Percentiles rank a stretch among this genome's conserved stretches.
These are phyloP conservation scores for Craspedostauros australis DNA, from an alignment of 108 stramenopile genomes.

Conservation along the genomic window DNA sequence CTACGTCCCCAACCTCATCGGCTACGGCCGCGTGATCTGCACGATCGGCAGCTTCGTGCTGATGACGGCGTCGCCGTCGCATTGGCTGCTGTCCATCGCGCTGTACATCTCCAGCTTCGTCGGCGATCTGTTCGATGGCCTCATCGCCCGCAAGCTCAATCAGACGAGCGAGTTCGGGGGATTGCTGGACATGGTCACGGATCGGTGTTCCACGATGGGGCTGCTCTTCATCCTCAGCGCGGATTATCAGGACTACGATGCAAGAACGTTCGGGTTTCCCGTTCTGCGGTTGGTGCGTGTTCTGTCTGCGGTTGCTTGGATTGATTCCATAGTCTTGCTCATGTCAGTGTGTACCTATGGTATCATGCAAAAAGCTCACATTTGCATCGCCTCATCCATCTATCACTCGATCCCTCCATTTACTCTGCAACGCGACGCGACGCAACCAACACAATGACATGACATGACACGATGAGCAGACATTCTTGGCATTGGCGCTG, in stretches of 20 bases:
- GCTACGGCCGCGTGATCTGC: slow-evolving; percentile 65
- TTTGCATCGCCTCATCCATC: slow-evolving; percentile 3
- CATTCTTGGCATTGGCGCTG: slow-evolving; percentile 51
- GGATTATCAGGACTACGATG: slow-evolving; percentile 27
- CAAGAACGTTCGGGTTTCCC: slow-evolving; percentile 7
- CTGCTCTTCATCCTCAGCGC: slow-evolving; percentile 57
- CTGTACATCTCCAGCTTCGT: slow-evolving; percentile 90
- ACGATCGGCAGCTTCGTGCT: slow-evolving; percentile 53
- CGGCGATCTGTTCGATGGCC: slow-evolving; percentile 93
- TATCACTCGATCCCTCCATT: background rate
- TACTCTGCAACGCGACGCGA: no score
- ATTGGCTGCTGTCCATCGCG: slow-evolving; percentile 52
- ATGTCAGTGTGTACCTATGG: no score
- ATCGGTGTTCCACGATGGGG: slow-evolving; percentile 89
- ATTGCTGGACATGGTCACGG: slow-evolving; percentile 96
- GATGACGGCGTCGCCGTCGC: slow-evolving; percentile 46
- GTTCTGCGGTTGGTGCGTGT: slow-evolving; percentile 37
- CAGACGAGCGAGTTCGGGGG: slow-evolving; percentile 89
- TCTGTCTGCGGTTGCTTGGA: no score
- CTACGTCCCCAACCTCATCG: slow-evolving; percentile 92
- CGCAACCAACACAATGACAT: background rate
- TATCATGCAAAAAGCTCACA: no score
- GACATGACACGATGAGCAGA: background rate
- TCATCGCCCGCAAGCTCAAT: slow-evolving; percentile 85
- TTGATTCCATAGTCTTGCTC: no score